These are phyloP conservation scores for Vigna trinervia DNA, from an alignment of 306 rosid genomes.

Conservation along the genomic window DNA sequence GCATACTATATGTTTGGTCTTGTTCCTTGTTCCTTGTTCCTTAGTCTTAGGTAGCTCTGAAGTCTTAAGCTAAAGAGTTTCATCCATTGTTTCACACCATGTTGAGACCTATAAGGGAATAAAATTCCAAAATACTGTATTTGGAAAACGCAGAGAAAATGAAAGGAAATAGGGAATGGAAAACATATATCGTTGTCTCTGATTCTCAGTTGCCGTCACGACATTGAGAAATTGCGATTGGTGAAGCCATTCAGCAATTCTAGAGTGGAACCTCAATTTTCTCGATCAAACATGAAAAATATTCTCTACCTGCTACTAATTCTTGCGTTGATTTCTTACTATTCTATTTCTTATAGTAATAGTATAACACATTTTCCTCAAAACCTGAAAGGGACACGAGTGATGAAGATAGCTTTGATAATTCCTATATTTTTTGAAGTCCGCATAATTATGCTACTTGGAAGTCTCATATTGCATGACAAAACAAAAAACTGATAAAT, in stretches of 20 bases:
- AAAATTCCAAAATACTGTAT: neutral
- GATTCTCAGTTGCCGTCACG: neutral
- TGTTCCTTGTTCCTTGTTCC: neutral
- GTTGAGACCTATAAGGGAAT: neutral
- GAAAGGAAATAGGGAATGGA: conserved; percentile 17
- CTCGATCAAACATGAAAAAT: neutral
- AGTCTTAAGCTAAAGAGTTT: neutral
- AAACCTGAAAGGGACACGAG: conserved; percentile 7
- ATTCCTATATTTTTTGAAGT: neutral
- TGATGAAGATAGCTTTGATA: neutral
- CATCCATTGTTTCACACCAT: neutral
- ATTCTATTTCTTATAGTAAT: conserved; percentile 9
- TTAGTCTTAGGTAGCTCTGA: neutral
- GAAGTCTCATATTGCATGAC: conserved; percentile 7
- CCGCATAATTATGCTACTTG: conserved; percentile 13
- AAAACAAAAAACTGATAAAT: neutral
- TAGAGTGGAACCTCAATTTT: neutral
- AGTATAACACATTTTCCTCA: neutral
- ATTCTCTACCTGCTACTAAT: neutral
- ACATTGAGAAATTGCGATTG: conserved; percentile 1
- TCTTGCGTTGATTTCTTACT: conserved; percentile 12
- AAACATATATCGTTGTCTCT: neutral
- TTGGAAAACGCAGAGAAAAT: neutral
- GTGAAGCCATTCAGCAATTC: conserved; percentile 12
- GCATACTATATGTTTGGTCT: neutral